A percentile compares a stretch with the other conserved stretches of the same genome.
These are phyloP conservation scores for Claviceps sorghi DNA, from an alignment of 2,329 filamentous ascomycete species.

Conservation along the genomic window DNA sequence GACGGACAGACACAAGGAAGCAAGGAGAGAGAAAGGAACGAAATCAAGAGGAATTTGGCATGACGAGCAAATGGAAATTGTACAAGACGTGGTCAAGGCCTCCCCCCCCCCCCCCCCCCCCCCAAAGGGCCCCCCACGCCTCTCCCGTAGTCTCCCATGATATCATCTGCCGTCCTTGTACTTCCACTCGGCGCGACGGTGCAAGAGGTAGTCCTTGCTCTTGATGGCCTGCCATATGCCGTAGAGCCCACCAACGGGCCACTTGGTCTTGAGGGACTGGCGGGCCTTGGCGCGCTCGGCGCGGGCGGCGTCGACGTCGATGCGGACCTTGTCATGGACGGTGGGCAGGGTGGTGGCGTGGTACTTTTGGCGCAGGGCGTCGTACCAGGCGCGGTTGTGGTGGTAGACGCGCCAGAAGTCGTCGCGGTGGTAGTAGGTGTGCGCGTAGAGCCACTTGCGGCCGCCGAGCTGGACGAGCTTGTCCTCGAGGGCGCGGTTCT, in stretches of 20 bases:
- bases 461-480: conserved; percentile 57
- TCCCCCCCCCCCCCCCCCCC: no score
- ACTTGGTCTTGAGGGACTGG: conserved; percentile 30
- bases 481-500: conserved; percentile 57
- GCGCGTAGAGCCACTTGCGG: conserved; percentile 78
- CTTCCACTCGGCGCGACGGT: conserved; percentile 39
- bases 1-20: no score
- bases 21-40: not conserved
- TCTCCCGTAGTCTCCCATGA: no score
- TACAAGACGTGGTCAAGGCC: not conserved
- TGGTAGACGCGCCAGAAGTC: conserved; percentile 56
- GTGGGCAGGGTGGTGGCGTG: conserved; percentile 45
- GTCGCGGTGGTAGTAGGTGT: conserved; percentile 64
- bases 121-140: no score
- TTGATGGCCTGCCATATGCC: conserved; percentile 45
- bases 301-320: conserved; percentile 32
- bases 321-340: conserved; percentile 57
- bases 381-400: conserved; percentile 39
- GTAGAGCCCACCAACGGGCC: conserved; percentile 44
- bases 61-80: not conserved
- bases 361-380: conserved; percentile 47
- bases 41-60: not conserved
- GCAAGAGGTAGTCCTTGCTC: conserved; percentile 40
- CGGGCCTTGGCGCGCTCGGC: conserved; percentile 23
- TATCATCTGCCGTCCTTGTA: conserved; percentile 22